Evolutionary conservation across 805 yeast genomes (phyloP).

Genomic region (Saccharomycopsis sp.): DNA sequence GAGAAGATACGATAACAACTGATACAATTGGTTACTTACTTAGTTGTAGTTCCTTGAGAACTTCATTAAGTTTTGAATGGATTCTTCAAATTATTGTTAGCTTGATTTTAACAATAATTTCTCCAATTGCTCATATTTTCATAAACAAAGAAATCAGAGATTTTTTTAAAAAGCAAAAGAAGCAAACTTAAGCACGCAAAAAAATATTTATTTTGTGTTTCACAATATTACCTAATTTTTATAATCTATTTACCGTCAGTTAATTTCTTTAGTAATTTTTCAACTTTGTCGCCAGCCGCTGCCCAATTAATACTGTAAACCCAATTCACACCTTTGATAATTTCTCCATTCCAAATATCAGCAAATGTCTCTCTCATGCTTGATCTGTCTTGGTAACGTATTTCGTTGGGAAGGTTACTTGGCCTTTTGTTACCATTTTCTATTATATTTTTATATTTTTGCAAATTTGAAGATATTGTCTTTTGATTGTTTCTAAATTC

Average conservation of each 20-base stretch:
- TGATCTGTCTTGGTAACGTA: constrained; percentile 17
- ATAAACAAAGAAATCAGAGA: constrained; percentile 45
- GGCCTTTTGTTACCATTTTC: constrained; percentile 12
- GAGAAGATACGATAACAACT: constrained; percentile 70
- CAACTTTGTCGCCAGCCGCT: constrained; percentile 20
- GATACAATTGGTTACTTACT: constrained; percentile 83
- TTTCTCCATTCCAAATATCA: constrained; percentile 21
- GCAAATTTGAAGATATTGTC: constrained; percentile 4
- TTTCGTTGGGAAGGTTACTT: constrained; percentile 7
- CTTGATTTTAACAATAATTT: constrained; percentile 43
- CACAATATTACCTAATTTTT: not conserved
- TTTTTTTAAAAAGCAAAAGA: constrained; percentile 35
- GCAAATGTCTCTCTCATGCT: constrained; percentile 18
- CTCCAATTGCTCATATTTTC: constrained; percentile 51
- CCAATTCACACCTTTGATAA: constrained; percentile 22
- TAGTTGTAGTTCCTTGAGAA: constrained; percentile 58
- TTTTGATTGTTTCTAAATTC: constrained; percentile 14
- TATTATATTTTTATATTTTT: constrained; percentile 9
- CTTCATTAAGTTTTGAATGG: constrained; percentile 58
- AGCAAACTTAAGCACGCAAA: not conserved
- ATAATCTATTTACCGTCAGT: not conserved
- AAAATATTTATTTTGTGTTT: not conserved
- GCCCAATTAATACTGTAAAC: constrained; percentile 20
- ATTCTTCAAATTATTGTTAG: constrained; percentile 44
- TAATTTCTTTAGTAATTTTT: constrained; percentile 7